Percentiles rank a stretch among this genome's conserved stretches.
Evolutionary conservation across 202 grass and related monocot genomes (phyloP).

Genomic region (Dendrocalamus latiflorus): DNA sequence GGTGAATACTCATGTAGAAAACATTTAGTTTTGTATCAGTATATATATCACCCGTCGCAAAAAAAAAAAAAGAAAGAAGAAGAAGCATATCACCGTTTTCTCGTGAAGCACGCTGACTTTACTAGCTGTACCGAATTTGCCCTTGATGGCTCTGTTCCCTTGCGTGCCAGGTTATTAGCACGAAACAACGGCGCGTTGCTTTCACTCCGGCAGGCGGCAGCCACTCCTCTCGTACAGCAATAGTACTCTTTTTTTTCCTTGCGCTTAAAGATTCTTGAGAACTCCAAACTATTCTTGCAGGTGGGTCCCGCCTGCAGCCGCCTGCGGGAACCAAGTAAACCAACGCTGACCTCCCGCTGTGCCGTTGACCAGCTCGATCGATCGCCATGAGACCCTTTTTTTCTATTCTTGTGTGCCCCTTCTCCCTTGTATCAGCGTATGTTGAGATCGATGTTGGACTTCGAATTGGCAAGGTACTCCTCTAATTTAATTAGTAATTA

Average conservation of each 20-base stretch:
- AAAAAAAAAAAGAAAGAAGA: too few species aligned
- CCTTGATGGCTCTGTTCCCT: neutral
- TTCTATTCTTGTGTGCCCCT: neutral
- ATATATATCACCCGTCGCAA: too few species aligned
- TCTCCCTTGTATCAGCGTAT: neutral
- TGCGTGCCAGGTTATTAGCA: neutral
- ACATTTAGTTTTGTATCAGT: neutral
- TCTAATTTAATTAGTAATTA: too few species aligned
- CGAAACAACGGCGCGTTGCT: neutral
- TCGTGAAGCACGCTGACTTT: neutral
- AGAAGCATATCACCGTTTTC: neutral
- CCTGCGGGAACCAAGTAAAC: neutral
- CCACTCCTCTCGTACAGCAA: too few species aligned
- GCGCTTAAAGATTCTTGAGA: too few species aligned
- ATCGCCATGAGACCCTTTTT: neutral
- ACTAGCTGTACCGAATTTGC: neutral
- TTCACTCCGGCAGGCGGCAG: conserved; percentile 12
- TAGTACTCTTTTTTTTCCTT: too few species aligned
- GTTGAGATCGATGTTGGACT: too few species aligned
- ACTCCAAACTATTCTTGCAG: too few species aligned
- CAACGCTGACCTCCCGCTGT: conserved; percentile 2
- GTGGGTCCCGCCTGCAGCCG: neutral
- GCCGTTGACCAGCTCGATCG: conserved; percentile 13
- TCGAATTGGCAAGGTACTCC: too few species aligned
- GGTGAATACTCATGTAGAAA: neutral